Percentiles rank a stretch among this genome's conserved stretches.
These are phyloP conservation scores for Daldinia childiae DNA, from an alignment of 495 filamentous ascomycete genomes.

Conservation along the genomic window DNA sequence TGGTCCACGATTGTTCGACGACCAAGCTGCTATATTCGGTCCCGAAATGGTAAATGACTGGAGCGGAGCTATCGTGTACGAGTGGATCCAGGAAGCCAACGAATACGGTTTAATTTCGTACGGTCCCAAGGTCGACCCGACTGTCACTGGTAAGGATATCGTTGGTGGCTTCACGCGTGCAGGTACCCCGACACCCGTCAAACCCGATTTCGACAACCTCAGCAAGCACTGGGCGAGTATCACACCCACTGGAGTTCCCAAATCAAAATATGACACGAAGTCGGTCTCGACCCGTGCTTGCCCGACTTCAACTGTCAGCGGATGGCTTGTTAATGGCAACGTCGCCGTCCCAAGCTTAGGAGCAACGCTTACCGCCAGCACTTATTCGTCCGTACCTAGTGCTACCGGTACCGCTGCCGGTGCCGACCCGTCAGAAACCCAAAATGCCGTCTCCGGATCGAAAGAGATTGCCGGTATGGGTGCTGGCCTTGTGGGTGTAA, in stretches of 20 bases:
- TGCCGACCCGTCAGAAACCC: slow-evolving; percentile 36
- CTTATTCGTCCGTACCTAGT: slow-evolving; percentile 42
- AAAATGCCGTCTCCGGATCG: slow-evolving; percentile 54
- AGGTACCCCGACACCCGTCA: slow-evolving; percentile 77
- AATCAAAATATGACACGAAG: slow-evolving; percentile 68
- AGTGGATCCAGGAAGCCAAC: slow-evolving; percentile 90
- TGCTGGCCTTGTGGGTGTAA: slow-evolving; percentile 59
- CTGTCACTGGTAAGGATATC: slow-evolving; percentile 59
- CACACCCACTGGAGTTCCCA: slow-evolving; percentile 71
- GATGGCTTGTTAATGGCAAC: slow-evolving; percentile 77
- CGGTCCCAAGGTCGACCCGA: slow-evolving; percentile 62
- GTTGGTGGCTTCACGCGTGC: slow-evolving; percentile 72
- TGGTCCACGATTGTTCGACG: slow-evolving; percentile 74
- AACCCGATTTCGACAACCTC: slow-evolving; percentile 81
- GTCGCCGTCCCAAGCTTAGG: slow-evolving; percentile 75
- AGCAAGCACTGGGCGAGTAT: slow-evolving; percentile 79
- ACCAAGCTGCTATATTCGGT: slow-evolving; percentile 81
- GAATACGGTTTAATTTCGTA: slow-evolving; percentile 87
- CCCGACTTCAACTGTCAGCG: slow-evolving; percentile 71
- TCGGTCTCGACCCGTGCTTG: slow-evolving; percentile 71
- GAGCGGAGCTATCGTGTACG: slow-evolving; percentile 87
- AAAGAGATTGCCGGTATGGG: slow-evolving; percentile 65
- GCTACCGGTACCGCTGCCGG: slow-evolving; percentile 39
- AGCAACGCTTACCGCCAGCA: slow-evolving; percentile 53
- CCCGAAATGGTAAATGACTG: slow-evolving; percentile 74